Percentiles rank a stretch among this genome's conserved stretches.
These are phyloP conservation scores for Chrysoporthe puriensis DNA, from an alignment of 2,329 filamentous ascomycete species.

Conservation along the genomic window DNA sequence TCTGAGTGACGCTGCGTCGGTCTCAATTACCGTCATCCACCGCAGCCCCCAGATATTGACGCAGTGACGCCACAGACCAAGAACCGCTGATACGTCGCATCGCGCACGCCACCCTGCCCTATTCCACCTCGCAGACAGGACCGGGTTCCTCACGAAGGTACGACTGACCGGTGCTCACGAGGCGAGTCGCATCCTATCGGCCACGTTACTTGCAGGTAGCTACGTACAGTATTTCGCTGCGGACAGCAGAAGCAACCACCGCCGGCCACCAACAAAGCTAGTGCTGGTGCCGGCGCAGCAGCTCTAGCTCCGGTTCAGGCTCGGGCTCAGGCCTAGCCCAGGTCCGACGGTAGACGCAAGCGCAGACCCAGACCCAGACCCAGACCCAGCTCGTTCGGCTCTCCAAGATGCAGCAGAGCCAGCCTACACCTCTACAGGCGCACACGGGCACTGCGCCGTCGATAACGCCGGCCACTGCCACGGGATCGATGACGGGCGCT, in stretches of 20 bases:
- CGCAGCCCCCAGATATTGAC: neutral
- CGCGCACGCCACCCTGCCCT: neutral
- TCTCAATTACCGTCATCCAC: too few species aligned
- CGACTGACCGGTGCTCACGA: neutral
- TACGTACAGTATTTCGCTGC: neutral
- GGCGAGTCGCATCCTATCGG: neutral
- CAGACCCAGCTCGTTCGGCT: neutral
- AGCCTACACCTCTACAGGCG: neutral
- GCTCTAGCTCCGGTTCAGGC: slow-evolving; percentile 1
- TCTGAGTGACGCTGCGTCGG: neutral
- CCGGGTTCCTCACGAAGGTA: slow-evolving; percentile 10
- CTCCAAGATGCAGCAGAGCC: slow-evolving; percentile 25
- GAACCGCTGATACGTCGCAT: neutral
- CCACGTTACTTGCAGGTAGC: neutral
- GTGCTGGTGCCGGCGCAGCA: slow-evolving; percentile 4
- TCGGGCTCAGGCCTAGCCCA: neutral
- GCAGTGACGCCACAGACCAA: slow-evolving; percentile 1
- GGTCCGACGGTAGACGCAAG: neutral
- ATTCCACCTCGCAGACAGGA: neutral
- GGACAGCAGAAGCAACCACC: slow-evolving; percentile 22
- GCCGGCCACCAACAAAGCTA: slow-evolving; percentile 2
- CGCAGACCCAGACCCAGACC: neutral
- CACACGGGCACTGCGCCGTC: slow-evolving; percentile 10
- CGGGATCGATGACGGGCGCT: slow-evolving; percentile 15
- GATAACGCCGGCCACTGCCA: slow-evolving; percentile 20